Evolutionary conservation across 208 protist species (phyloP).

Genomic region (Leishmania tropica): DNA sequence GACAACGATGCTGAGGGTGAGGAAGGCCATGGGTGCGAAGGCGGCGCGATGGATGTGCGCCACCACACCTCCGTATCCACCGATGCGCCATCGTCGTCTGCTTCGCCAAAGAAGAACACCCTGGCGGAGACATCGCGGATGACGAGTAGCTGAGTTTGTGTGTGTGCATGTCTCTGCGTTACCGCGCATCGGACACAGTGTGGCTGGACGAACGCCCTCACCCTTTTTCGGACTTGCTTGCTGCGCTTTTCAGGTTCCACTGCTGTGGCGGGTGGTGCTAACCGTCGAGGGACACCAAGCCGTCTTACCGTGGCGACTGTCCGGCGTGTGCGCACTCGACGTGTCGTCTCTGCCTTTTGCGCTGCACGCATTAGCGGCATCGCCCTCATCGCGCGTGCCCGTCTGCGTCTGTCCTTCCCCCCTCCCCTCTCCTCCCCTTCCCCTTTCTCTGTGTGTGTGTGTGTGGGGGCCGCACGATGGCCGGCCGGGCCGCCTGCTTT

Average conservation of each 20-base stretch:
- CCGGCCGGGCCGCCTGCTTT: too few species aligned
- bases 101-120: background rate
- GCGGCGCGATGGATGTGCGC: background rate
- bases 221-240: background rate
- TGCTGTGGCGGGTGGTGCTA: background rate
- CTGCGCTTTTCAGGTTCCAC: background rate
- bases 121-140: background rate
- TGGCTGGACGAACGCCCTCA: background rate
- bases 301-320: background rate
- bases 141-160: background rate
- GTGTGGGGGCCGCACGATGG: too few species aligned
- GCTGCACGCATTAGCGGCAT: background rate
- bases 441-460: background rate
- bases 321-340: background rate
- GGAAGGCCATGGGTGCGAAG: background rate
- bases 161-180: background rate
- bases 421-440: background rate
- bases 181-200: too few species aligned
- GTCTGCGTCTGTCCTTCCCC: background rate
- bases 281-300: background rate
- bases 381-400: background rate
- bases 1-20: slow-evolving; percentile 6
- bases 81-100: background rate
- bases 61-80: slow-evolving; percentile 5
- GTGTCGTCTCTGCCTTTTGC: background rate